Percentiles rank a stretch among this genome's conserved stretches.
These are phyloP conservation scores for Pythium sp. DNA, from an alignment of 352 stramenopile genomes.

Conservation along the genomic window DNA sequence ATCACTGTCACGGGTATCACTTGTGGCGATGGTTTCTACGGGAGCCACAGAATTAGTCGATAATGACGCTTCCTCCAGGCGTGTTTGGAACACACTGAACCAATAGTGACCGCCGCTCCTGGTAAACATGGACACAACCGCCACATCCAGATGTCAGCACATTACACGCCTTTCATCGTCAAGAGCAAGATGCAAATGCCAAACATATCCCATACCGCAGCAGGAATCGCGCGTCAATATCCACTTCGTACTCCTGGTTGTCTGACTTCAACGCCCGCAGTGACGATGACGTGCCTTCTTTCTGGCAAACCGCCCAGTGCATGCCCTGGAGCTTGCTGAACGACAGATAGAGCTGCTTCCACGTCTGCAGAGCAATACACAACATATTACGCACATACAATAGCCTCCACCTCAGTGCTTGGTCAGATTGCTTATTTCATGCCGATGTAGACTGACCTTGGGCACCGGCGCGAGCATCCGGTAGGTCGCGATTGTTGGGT, in stretches of 20 bases:
- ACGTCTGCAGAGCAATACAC: constrained; percentile 31
- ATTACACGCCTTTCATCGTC: neutral
- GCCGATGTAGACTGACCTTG: constrained; percentile 15
- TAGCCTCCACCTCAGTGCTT: neutral
- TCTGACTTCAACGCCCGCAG: constrained; percentile 62
- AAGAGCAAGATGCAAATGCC: neutral
- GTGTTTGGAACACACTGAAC: constrained; percentile 62
- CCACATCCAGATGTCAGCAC: neutral
- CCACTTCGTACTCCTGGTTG: constrained; percentile 63
- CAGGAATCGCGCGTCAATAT: constrained; percentile 37
- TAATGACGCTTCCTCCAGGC: constrained; percentile 24
- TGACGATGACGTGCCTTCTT: constrained; percentile 45
- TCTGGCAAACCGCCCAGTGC: constrained; percentile 37
- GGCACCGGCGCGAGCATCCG: constrained; percentile 58
- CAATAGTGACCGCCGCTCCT: constrained; percentile 75
- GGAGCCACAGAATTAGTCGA: neutral
- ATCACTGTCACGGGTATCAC: neutral
- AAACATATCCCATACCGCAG: constrained; percentile 26
- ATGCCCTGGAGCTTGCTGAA: constrained; percentile 41
- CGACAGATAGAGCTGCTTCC: constrained; percentile 51
- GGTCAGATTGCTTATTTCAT: neutral
- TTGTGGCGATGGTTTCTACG: neutral
- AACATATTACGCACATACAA: neutral
- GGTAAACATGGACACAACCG: neutral
- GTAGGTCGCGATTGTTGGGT: constrained; percentile 62